Evolutionary conservation across 2,329 filamentous ascomycete genomes (phyloP), one percentile per base, ranked within the genome.

Genomic region (Diplodia scrobiculata): DNA sequence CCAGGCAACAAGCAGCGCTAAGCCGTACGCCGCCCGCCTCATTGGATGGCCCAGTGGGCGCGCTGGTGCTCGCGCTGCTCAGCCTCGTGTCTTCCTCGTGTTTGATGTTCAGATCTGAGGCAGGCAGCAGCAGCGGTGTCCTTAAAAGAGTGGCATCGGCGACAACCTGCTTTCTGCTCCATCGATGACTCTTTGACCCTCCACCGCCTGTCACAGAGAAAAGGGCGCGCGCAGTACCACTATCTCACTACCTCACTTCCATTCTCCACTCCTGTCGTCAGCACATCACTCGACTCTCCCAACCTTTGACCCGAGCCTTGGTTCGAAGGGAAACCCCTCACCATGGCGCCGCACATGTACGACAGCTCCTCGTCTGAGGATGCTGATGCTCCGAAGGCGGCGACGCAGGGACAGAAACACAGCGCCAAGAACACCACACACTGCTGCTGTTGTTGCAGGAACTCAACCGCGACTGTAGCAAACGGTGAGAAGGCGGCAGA

Each of bases 91-190:
- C 5, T 47, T 50, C 45, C 13, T 19, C 29, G 38, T n/a, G 27
- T 36, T 62, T 36, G 58, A 50, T 50, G 17, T 25, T 11, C 58
- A 36, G 27, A 32, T 32, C 41, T 62, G 48, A 48, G 58, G 41
- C 58, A 62, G 53, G 45, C 58, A 62, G 58, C 45, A 51, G 58
- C 29, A 6, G 21, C 58, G 58, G 58, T 62, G 58, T 62, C 45
- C 58, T 62, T 50, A 50, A 62, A 62, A 50, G 45, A 50, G 58
- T 29, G 51, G 13, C 38, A 5, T 25, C 58, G 58, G 45, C 45
- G 58, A 50, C 41, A 6, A 25, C 29, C 34, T 38, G 41, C n/a
- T 19, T 50, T 25, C 19, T 45, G 11, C 58, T 3, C 29, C 25
- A 11, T n/a, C 27, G 6, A 62, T 62, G 58, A 62, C 27, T 62